These are phyloP conservation scores for Lactarius hatsudake DNA, from an alignment of 768 basidiomycete species.

Conservation along the genomic window DNA sequence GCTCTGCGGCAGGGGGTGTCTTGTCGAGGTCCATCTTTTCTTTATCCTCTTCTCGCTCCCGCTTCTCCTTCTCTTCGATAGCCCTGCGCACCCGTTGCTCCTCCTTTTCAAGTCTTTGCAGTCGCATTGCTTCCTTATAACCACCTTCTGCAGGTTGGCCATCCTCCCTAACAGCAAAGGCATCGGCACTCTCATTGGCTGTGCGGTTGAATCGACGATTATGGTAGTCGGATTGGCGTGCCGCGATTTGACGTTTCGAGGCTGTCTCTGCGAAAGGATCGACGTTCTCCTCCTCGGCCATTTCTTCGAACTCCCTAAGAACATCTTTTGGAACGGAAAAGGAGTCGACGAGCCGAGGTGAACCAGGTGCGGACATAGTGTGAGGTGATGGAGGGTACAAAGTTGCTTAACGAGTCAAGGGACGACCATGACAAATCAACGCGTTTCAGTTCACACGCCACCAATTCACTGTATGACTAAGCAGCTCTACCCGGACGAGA, in stretches of 20 bases:
- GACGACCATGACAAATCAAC: conserved; percentile 5
- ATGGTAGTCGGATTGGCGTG: conserved; percentile 94
- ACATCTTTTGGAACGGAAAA: conserved; percentile 93
- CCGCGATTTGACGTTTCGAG: conserved; percentile 88
- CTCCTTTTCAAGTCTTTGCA: conserved; percentile 89
- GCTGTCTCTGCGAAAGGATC: conserved; percentile 94
- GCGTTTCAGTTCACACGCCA: conserved; percentile 12
- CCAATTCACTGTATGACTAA: conserved; percentile 3
- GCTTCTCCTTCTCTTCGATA: conserved; percentile 86
- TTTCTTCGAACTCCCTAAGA: conserved; percentile 87
- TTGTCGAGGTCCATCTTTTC: conserved; percentile 88
- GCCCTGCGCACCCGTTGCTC: conserved; percentile 78
- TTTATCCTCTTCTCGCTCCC: conserved; percentile 64
- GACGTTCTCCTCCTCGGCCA: conserved; percentile 90
- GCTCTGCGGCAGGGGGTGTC: conserved; percentile 82
- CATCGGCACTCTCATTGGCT: conserved; percentile 77
- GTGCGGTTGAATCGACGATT: conserved; percentile 85
- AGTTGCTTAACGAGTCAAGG: background rate
- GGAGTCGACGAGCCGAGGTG: conserved; percentile 76
- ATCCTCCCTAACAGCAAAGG: conserved; percentile 65
- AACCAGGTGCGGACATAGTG: conserved; percentile 34
- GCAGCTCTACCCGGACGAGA: background rate
- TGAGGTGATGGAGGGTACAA: background rate
- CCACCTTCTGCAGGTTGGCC: conserved; percentile 75
- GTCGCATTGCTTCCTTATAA: conserved; percentile 95